Base-by-base conservation (phyloP, 148 eudicot species). In the Hydrangea macrophylla region DNA sequence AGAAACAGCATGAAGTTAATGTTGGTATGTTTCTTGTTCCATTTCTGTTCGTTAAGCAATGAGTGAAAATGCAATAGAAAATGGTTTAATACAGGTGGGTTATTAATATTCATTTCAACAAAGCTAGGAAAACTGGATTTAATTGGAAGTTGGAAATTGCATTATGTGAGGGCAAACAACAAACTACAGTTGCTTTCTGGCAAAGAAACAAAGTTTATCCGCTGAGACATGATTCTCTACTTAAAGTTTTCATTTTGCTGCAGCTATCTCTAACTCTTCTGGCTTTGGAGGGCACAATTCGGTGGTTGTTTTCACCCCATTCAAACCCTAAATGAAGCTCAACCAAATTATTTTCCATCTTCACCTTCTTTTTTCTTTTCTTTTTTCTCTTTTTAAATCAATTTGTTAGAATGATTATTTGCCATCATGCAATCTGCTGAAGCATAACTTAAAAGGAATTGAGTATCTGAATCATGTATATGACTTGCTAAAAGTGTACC, bases 231-330 rank as follows among this genome's bases (percentile, higher is more conserved):
- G 9, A 7, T 35, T 56, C 51, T 20, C 60, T 53, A 4, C 67
- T 62, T 18, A 18, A 54, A 48, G 1, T 28, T 58, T 68, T 33
- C 10, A 32, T 59, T 50, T 68, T 55, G 13, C 1, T 73, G 81
- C 86, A 83, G 89, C 70, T 55, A 83, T 85, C 55, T 83, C 90
- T 37, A 85, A 85, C 67, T 78, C 90, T 37, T 85, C 83, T 44
- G 90, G 86, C 40, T 85, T 85, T 60, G 90, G 86, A 11, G 86
- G 86, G 48, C 86, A 82, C 48, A 85, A 85, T 44, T 78, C 83
- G 0, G 89, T 85, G 36, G 83, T 83, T 59, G 87, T 71, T 28
- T 85, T 85, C 50, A 71, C 90, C 60, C 81, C 85, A 18, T 82
- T 74, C 64, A 78, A 62, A 60, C 86, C 84, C 20, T 81, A 55